phyloP scores from a whole-genome alignment of 495 filamentous ascomycete species.

The Neohortaea acidophila region DNA sequence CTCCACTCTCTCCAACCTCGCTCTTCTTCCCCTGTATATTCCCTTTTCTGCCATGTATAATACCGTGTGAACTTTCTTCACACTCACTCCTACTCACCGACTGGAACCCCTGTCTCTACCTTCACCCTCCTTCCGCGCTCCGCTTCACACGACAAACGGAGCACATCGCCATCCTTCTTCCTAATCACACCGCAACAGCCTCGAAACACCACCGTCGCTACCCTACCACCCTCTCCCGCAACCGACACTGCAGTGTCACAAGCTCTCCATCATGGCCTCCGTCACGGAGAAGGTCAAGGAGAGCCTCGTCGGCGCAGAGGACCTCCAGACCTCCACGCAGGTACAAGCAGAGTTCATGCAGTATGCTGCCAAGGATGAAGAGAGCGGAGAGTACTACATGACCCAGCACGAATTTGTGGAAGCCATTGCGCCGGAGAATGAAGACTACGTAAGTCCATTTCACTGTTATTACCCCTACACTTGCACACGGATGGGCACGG shows the following conservation, averaged over 20 bases:
- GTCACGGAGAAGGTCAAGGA: slow-evolving; percentile 17
- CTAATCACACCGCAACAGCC: too few species aligned
- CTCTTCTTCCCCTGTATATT: too few species aligned
- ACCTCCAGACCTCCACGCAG: slow-evolving; percentile 48
- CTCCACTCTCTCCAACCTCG: too few species aligned
- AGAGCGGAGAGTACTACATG: slow-evolving; percentile 65
- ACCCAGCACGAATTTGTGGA: slow-evolving; percentile 70
- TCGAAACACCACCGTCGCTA: too few species aligned
- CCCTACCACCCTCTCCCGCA: too few species aligned
- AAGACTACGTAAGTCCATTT: slow-evolving; percentile 67
- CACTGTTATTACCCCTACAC: background rate
- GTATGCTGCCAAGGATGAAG: slow-evolving; percentile 59
- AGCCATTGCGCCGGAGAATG: slow-evolving; percentile 70
- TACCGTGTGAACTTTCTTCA: too few species aligned
- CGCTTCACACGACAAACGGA: too few species aligned
- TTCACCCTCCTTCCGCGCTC: too few species aligned
- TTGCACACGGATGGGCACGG: background rate
- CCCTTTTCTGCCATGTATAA: too few species aligned
- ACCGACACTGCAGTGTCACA: slow-evolving; percentile 12
- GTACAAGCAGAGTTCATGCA: slow-evolving; percentile 58
- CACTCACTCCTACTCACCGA: too few species aligned
- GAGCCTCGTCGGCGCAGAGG: slow-evolving; percentile 25
- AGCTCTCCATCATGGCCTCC: slow-evolving; percentile 12
- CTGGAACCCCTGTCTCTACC: too few species aligned
- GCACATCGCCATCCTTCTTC: too few species aligned